Evolutionary conservation across 495 filamentous ascomycete species (phyloP).

Genomic region (Aeminium ludgeri): DNA sequence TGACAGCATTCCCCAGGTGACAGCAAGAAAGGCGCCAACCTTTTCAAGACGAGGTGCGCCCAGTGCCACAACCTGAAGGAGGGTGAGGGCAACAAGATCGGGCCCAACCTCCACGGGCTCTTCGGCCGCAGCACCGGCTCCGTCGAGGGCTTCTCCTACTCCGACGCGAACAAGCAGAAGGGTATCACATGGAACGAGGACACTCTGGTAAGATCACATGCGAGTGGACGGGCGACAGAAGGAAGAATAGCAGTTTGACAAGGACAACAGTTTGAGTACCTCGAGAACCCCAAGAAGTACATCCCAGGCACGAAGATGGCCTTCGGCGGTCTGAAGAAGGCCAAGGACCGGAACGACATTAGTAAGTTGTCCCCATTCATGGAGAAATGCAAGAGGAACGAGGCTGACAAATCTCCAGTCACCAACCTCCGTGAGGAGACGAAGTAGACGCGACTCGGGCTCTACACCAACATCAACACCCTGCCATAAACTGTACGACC

Average conservation of each 20-base stretch:
- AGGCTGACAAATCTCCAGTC: background rate
- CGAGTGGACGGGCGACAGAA: background rate
- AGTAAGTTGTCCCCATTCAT: constrained; percentile 40
- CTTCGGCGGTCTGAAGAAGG: constrained; percentile 99
- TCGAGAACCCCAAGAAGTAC: constrained; percentile 90
- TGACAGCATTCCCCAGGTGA: constrained; percentile 50
- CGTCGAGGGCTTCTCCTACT: constrained; percentile 89
- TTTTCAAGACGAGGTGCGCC: constrained; percentile 94
- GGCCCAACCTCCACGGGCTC: constrained; percentile 90
- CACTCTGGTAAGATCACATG: constrained; percentile 50
- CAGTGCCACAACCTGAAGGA: constrained; percentile 93
- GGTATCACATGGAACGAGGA: constrained; percentile 74
- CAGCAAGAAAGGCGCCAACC: constrained; percentile 89
- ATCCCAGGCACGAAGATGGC: constrained; percentile 99
- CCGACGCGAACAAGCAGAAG: constrained; percentile 98
- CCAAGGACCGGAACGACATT: constrained; percentile 96
- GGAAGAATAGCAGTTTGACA: background rate
- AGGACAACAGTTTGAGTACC: constrained; percentile 52
- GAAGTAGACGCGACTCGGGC: constrained; percentile 17
- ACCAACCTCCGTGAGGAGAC: constrained; percentile 24
- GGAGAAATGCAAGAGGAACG: background rate
- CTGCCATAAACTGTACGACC: constrained; percentile 1
- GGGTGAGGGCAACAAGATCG: constrained; percentile 88
- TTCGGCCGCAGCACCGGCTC: constrained; percentile 90
- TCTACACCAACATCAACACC: background rate